Evolutionary conservation across 2,329 filamentous ascomycete genomes (phyloP), one percentile per base, ranked within the genome.

Genomic region (Fusarium sp.): DNA sequence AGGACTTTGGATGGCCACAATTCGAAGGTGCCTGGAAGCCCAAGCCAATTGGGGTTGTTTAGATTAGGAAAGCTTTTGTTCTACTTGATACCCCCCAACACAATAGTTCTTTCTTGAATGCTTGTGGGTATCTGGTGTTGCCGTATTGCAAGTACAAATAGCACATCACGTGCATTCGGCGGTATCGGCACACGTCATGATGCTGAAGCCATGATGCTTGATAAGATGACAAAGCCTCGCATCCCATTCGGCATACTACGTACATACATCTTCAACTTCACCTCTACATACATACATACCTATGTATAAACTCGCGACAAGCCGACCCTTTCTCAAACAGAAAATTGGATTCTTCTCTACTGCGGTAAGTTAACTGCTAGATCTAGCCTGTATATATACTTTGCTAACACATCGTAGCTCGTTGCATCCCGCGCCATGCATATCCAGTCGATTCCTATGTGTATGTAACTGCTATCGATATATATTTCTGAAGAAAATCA

Each of bases 391-490:
- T 25, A 22, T 10, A 7, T 13, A 6, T 29, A 11, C 25, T 24
- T 41, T 41, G 28, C 49, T 68, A 15, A 59, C 35, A 48, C 48
- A 46, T 43, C 55, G 34, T 51, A 59, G 49, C 40, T 58, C 29
- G 54, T 65, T 40, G 42, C 64, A 57, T 70, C 69, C 29, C 65
- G 73, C 70, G 61, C 67, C 67, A 95, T 95, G 91, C 91, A 94
- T 85, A 90, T 94, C 79, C 86, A 91, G 78, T 91, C 90, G 68
- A 94, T 95, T 78, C 91, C 91, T 54, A 94, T 95, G 91, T 94
- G 91, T 93, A 85, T 73, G 88, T 81, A 24, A 45, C 7, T 19
- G 13, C 19, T 28, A 29, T 32, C 32, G 13, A 26, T 24, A 10
- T 10, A 26, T 26, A 11, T 19, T 10, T 22, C 6, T 9, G 13